Conservation (phyloP, 2,329 filamentous ascomycete genomes). For the Drechmeria coniospora region DNA sequence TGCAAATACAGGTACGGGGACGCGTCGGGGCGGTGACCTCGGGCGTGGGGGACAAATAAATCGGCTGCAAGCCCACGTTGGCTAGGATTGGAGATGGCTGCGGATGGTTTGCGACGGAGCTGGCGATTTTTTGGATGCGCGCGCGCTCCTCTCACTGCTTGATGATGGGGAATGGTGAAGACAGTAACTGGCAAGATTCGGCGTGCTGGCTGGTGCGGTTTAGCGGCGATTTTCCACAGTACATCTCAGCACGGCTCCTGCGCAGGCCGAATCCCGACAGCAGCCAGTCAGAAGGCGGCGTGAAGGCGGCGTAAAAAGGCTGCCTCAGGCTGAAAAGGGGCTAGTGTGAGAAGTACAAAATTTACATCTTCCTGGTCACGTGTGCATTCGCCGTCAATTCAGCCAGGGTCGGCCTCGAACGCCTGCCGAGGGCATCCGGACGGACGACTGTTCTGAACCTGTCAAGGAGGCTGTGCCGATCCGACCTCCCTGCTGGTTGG, state of each 20-base stretch:
- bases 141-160: constrained; percentile 27
- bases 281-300: background rate
- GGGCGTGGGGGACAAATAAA: constrained; percentile 30
- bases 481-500: too few species aligned
- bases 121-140: constrained; percentile 49
- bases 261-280: constrained; percentile 10
- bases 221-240: constrained; percentile 20
- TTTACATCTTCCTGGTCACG: too few species aligned
- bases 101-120: constrained; percentile 44
- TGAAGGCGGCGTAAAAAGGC: too few species aligned
- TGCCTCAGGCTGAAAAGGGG: too few species aligned
- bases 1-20: constrained; percentile 22
- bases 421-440: too few species aligned
- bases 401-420: too few species aligned
- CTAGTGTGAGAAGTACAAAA: too few species aligned
- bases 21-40: constrained; percentile 25
- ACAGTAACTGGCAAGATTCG: constrained; percentile 35
- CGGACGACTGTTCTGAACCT: too few species aligned
- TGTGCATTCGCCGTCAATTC: too few species aligned
- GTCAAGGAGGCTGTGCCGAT: too few species aligned
- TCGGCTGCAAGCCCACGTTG: constrained; percentile 38
- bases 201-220: constrained; percentile 31
- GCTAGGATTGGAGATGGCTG: constrained; percentile 38
- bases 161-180: constrained; percentile 38
- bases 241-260: constrained; percentile 28